A percentile compares a stretch with the other conserved stretches of the same genome.
Evolutionary conservation across 257 asterid genomes (phyloP).

Genomic region (Asclepias syriaca): DNA sequence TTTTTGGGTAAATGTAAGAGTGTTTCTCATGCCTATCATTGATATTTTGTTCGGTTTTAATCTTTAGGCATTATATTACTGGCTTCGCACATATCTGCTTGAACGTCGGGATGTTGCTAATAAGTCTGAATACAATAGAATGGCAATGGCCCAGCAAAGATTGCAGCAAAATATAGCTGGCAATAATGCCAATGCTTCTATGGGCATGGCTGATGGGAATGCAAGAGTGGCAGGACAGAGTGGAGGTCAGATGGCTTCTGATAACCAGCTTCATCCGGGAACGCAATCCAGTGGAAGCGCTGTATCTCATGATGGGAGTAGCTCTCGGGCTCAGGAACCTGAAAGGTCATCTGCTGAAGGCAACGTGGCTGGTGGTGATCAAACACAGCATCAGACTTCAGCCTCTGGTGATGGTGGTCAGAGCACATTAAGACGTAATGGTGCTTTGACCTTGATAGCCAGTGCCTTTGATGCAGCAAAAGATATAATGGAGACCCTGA

Average conservation of each 20-base stretch:
- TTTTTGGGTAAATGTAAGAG: slow-evolving; percentile 10
- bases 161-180: slow-evolving; percentile 85
- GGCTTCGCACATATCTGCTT: slow-evolving; percentile 96
- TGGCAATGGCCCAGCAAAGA: slow-evolving; percentile 97
- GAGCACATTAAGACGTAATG: slow-evolving; percentile 69
- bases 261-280: slow-evolving; percentile 76
- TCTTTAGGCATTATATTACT: slow-evolving; percentile 87
- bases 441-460: slow-evolving; percentile 77
- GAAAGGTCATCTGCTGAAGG: slow-evolving; percentile 74
- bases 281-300: slow-evolving; percentile 61
- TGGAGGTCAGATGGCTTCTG: slow-evolving; percentile 60
- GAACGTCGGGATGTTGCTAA: slow-evolving; percentile 98
- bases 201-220: slow-evolving; percentile 68
- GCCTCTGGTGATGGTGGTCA: slow-evolving; percentile 66
- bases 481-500: slow-evolving; percentile 94
- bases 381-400: slow-evolving; percentile 57
- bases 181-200: slow-evolving; percentile 45
- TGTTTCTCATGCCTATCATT: slow-evolving; percentile 11
- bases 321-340: slow-evolving; percentile 75
- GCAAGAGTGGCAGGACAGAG: slow-evolving; percentile 58
- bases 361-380: slow-evolving; percentile 70
- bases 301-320: slow-evolving; percentile 70
- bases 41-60: slow-evolving; percentile 6
- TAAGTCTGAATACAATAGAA: slow-evolving; percentile 90
- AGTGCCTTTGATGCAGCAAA: slow-evolving; percentile 99